phyloP scores from a whole-genome alignment of 805 yeast species.

The Cyberlindnera sargentensis region DNA sequence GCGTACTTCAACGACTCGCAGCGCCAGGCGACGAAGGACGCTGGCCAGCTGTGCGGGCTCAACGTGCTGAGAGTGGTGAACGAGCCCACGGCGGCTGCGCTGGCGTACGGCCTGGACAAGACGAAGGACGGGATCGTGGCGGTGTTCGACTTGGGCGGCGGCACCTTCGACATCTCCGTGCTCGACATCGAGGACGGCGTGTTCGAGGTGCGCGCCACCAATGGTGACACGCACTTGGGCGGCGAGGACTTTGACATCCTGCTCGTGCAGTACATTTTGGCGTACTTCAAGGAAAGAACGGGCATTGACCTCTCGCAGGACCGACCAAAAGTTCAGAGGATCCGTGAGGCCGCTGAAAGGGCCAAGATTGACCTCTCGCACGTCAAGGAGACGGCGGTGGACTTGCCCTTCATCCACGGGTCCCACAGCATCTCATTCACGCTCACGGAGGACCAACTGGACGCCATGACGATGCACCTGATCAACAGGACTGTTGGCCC shows the following conservation, averaged over 20 bases:
- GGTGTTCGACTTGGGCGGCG: conserved; percentile 77
- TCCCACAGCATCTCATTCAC: conserved; percentile 53
- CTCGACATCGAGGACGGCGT: conserved; percentile 76
- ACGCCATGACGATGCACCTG: conserved; percentile 55
- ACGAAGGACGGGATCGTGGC: conserved; percentile 35
- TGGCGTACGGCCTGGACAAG: conserved; percentile 70
- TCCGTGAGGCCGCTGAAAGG: conserved; percentile 73
- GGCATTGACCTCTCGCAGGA: conserved; percentile 22
- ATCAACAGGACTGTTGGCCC: conserved; percentile 66
- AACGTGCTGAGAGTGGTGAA: conserved; percentile 70
- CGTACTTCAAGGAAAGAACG: conserved; percentile 44
- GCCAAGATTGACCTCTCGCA: conserved; percentile 72
- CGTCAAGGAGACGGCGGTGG: conserved; percentile 51
- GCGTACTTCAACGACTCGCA: conserved; percentile 81
- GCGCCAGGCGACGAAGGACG: conserved; percentile 76
- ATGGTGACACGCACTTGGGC: conserved; percentile 80
- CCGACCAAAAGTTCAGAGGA: conserved; percentile 55
- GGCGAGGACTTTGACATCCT: conserved; percentile 81
- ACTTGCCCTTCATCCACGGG: conserved; percentile 61
- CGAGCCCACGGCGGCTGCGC: conserved; percentile 84
- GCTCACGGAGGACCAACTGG: conserved; percentile 62
- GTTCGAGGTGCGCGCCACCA: conserved; percentile 75
- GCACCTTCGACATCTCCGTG: conserved; percentile 77
- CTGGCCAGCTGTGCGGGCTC: conserved; percentile 70
- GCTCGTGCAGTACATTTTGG: conserved; percentile 48